phyloP scores from a whole-genome alignment of 75 land plant genomes.

The Sequoia sempervirens region DNA sequence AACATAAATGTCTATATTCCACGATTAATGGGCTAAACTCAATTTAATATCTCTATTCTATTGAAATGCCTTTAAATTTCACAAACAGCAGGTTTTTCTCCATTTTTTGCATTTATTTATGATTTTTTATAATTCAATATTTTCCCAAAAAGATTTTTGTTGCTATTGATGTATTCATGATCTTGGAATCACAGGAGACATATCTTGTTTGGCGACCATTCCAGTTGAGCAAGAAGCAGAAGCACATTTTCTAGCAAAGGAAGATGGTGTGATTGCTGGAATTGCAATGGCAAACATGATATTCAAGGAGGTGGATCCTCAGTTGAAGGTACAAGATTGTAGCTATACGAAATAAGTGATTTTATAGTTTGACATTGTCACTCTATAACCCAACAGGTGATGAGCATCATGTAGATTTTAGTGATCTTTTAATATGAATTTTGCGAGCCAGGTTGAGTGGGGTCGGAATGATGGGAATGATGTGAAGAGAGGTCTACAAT shows the following conservation, averaged over 20 bases:
- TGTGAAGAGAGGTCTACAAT: constrained; percentile 62
- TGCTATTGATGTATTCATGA: background rate
- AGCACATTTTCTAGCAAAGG: constrained; percentile 92
- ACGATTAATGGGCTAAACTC: too few relatives aligned
- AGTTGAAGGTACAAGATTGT: constrained; percentile 55
- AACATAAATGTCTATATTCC: too few relatives aligned
- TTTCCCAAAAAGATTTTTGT: background rate
- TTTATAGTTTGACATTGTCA: background rate
- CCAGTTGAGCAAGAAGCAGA: constrained; percentile 71
- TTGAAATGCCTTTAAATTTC: too few relatives aligned
- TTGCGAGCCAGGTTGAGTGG: constrained; percentile 73
- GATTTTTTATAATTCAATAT: too few relatives aligned
- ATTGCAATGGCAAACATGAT: constrained; percentile 89
- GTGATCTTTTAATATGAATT: background rate
- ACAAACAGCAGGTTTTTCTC: too few relatives aligned
- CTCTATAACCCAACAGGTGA: background rate
- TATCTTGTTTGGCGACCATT: constrained; percentile 89
- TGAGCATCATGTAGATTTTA: background rate
- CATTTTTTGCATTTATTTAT: too few relatives aligned
- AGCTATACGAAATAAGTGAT: background rate
- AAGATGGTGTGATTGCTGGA: constrained; percentile 90
- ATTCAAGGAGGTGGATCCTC: constrained; percentile 83
- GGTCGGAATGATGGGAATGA: constrained; percentile 65
- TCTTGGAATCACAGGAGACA: constrained; percentile 60
- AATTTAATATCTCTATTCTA: too few relatives aligned